Evolutionary conservation across 495 filamentous ascomycete species (phyloP).

Genomic region (Elasticomyces elasticus): DNA sequence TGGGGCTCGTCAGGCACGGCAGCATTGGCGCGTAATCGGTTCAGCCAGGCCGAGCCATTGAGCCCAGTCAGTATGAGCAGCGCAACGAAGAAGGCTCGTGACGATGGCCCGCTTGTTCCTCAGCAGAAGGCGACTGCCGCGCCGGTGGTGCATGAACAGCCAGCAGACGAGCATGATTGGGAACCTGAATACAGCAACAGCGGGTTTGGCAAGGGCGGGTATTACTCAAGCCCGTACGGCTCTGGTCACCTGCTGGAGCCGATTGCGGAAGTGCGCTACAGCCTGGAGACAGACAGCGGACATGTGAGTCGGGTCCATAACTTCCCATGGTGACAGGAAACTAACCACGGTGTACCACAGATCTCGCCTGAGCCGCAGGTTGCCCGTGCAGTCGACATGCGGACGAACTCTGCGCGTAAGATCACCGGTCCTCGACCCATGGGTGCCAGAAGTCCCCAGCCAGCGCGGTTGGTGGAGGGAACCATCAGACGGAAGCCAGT

Average conservation of each 20-base stretch:
- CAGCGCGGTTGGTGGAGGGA: constrained; percentile 17
- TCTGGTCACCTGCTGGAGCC: constrained; percentile 27
- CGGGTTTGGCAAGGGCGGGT: constrained; percentile 15
- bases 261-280: constrained; percentile 33
- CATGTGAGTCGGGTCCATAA: constrained; percentile 18
- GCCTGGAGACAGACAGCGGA: constrained; percentile 30
- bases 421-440: constrained; percentile 34
- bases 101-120: constrained; percentile 31
- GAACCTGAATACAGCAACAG: constrained; percentile 21
- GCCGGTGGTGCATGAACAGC: constrained; percentile 19
- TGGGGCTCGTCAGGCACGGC: constrained; percentile 46
- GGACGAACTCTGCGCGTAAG: constrained; percentile 25
- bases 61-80: constrained; percentile 16
- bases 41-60: constrained; percentile 15
- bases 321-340: constrained; percentile 4
- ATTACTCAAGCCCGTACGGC: constrained; percentile 23
- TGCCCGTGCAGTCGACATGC: constrained; percentile 21
- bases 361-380: constrained; percentile 21
- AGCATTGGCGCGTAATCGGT: constrained; percentile 28
- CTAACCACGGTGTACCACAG: not conserved
- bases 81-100: constrained; percentile 11
- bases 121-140: constrained; percentile 21
- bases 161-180: constrained; percentile 10
- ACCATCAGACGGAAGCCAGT: constrained; percentile 26
- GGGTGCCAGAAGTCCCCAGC: constrained; percentile 24